Base-by-base conservation (phyloP, 495 filamentous ascomycete genomes). In the Penicillium daleae region DNA sequence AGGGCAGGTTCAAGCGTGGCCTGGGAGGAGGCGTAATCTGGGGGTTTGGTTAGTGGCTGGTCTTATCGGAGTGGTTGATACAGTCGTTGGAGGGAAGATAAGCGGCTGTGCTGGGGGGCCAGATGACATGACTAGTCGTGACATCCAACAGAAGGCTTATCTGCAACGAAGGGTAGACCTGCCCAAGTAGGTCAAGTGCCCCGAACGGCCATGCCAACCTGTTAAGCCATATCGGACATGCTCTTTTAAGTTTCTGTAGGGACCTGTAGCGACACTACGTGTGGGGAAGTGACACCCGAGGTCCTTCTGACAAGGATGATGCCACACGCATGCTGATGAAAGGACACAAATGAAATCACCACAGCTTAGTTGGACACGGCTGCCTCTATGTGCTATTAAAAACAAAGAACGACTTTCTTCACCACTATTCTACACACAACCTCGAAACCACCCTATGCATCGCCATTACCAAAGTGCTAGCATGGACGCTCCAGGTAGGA, bases 341-440 rank as follows among this genome's bases (percentile, higher is more conserved):
- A 19, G 52, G 56, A 22, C 55, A 58, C 64, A 61, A 61, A 64
- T 39, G 58, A 61, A 42, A 57, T 52, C 48, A 60, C 42, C 59
- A 32, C 39, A 29, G 48, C 49, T 50, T 53, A 59, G 56, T 63
- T 32, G 37, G 54, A 57, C 64, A 69, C 56, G 42, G 54, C 44
- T 62, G 63, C 60, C 64, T 79, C 74, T 78, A 78, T 78, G 73
- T 74, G 74, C 69, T 72, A 74, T 73, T 69, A 63, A 71, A 74
- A 72, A 73, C 63, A 54, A 31, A 46, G 31, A 54, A 59, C 56
- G 56, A 65, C 60, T 57, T 26, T 59, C 56, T 54, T 59, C 59
- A 58, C 56, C 66, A 39, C 53, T 65, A 68, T 63, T 68, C 66
- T 68, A 68, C 62, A 68, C 48, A 63, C 56, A 33, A 22, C 37